These are phyloP conservation scores for Diacronema lutheri DNA, from an alignment of 78 protist species.

Conservation along the genomic window DNA sequence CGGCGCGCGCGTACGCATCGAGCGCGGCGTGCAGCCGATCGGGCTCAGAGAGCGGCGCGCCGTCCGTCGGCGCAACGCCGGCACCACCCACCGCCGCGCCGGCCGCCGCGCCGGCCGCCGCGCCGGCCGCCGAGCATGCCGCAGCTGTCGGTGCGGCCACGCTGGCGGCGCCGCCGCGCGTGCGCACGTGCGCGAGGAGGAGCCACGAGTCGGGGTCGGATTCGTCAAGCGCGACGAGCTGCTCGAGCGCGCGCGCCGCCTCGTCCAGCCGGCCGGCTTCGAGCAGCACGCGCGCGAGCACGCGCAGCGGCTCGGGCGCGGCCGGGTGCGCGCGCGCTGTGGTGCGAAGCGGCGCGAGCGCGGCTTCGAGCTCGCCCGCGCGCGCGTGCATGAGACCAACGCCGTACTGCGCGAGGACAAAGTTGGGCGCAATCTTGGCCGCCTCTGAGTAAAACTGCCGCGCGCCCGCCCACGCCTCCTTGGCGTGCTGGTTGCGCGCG, in stretches of 20 bases:
- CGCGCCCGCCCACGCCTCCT: conserved; percentile 45
- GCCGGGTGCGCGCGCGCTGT: conserved; percentile 32
- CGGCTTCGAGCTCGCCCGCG: conserved; percentile 50
- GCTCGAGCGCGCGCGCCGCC: conserved; percentile 31
- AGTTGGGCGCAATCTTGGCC: conserved; percentile 1
- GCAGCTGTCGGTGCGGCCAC: too few species aligned
- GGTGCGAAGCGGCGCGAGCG: conserved; percentile 47
- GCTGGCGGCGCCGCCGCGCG: too few species aligned
- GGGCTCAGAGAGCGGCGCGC: background rate
- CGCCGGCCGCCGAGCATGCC: too few species aligned
- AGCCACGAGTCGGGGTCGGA: conserved; percentile 58
- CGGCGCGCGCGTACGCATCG: background rate
- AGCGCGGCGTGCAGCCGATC: background rate
- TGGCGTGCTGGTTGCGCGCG: conserved; percentile 43
- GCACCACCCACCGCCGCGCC: too few species aligned
- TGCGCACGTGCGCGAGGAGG: conserved; percentile 49
- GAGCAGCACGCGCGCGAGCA: conserved; percentile 48
- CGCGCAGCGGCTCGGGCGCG: conserved; percentile 58
- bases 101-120: too few species aligned
- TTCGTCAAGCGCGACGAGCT: conserved; percentile 13
- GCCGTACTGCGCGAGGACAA: conserved; percentile 55
- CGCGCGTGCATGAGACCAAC: conserved; percentile 53
- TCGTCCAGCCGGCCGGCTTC: conserved; percentile 1
- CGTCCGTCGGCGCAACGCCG: too few species aligned
- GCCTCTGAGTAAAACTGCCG: conserved; percentile 44